phyloP scores from a whole-genome alignment of 2,329 filamentous ascomycete species.

The Alternaria sp. region DNA sequence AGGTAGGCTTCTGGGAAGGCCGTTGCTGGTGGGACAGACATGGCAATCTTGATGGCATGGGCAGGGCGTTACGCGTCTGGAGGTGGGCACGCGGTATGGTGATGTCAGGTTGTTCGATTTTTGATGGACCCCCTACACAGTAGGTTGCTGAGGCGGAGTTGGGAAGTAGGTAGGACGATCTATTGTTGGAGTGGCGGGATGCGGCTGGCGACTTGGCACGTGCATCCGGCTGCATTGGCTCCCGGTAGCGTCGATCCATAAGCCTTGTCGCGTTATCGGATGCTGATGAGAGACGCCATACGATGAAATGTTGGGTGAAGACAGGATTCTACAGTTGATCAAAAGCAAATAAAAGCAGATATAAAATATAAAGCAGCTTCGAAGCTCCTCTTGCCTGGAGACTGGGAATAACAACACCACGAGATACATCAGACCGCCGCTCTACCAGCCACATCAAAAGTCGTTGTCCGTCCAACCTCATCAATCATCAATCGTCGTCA shows the following conservation, averaged over 20 bases:
- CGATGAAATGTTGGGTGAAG: background rate
- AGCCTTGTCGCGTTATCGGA: conserved; percentile 6
- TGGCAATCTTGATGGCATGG: background rate
- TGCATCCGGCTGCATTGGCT: conserved; percentile 15
- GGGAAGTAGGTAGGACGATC: conserved; percentile 7
- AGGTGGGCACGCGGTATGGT: conserved; percentile 7
- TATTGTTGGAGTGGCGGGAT: conserved; percentile 33
- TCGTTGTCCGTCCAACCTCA: conserved; percentile 16
- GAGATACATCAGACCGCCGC: background rate
- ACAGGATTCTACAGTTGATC: conserved; percentile 3
- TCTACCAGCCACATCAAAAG: conserved; percentile 7
- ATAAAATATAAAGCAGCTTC: conserved; percentile 2
- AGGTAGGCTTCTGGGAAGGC: conserved; percentile 8
- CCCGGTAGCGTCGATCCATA: conserved; percentile 20
- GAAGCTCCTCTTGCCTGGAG: background rate
- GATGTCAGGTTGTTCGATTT: conserved; percentile 19
- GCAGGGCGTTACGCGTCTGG: conserved; percentile 14
- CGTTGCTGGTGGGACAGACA: conserved; percentile 6
- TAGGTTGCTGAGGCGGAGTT: conserved; percentile 9
- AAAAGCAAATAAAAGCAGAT: background rate
- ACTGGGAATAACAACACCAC: background rate
- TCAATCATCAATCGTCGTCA: conserved; percentile 3
- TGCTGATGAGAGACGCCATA: background rate
- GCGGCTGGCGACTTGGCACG: conserved; percentile 10
- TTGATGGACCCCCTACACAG: conserved; percentile 11